phyloP scores from a whole-genome alignment of 2,329 filamentous ascomycete species.

The Nothophaeocryptopus gaeumannii region DNA sequence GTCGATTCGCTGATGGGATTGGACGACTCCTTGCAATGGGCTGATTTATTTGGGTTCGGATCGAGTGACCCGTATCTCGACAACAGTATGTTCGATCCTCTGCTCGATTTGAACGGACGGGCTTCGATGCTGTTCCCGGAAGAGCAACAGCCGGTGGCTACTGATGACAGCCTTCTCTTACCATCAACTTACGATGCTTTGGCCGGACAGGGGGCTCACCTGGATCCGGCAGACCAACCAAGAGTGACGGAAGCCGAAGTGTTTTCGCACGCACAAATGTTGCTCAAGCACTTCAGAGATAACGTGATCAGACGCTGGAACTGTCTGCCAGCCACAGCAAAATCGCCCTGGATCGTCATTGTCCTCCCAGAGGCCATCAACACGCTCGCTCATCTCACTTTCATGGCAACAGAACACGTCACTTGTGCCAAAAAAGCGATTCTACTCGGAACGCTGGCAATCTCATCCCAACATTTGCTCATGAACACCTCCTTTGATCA shows the following conservation, averaged over 20 bases:
- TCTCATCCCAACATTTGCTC: constrained; percentile 7
- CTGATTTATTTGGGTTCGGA: constrained; percentile 11
- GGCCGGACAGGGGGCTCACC: neutral
- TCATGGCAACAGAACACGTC: neutral
- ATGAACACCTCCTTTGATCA: neutral
- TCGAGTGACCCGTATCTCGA: constrained; percentile 4
- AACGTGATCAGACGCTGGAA: constrained; percentile 1
- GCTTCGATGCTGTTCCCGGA: constrained; percentile 1
- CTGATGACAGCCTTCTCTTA: neutral
- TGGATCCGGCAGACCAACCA: neutral
- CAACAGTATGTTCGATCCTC: constrained; percentile 6
- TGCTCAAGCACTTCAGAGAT: constrained; percentile 10
- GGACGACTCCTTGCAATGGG: constrained; percentile 11
- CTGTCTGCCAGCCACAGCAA: constrained; percentile 6
- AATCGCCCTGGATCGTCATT: constrained; percentile 10
- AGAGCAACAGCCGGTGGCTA: neutral
- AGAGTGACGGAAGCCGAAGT: neutral
- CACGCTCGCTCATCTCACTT: constrained; percentile 9
- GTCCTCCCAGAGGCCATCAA: constrained; percentile 8
- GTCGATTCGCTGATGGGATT: constrained; percentile 6
- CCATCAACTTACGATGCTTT: neutral
- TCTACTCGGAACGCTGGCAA: constrained; percentile 7
- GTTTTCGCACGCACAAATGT: constrained; percentile 4
- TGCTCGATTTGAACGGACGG: constrained; percentile 5
- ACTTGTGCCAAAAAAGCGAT: constrained; percentile 8